Evolutionary conservation across 2,329 filamentous ascomycete species (phyloP).

Genomic region (Fusarium zealandicum): DNA sequence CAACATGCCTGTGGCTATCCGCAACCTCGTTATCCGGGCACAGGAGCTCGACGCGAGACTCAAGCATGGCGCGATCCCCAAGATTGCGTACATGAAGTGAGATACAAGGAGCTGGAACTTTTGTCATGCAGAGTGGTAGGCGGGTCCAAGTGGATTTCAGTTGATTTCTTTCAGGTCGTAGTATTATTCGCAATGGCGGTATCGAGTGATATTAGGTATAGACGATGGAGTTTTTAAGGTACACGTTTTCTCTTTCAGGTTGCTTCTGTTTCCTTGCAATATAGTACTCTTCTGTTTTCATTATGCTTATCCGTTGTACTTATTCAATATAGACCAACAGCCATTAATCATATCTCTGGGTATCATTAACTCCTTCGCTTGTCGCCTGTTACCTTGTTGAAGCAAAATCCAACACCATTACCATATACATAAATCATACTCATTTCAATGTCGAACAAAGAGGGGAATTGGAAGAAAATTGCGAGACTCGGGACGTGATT

Average conservation of each 20-base stretch:
- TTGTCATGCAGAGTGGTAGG: neutral
- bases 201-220: constrained; percentile 13
- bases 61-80: constrained; percentile 2
- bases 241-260: neutral
- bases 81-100: constrained; percentile 8
- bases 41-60: constrained; percentile 22
- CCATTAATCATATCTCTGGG: constrained; percentile 21
- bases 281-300: neutral
- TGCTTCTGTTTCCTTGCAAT: neutral
- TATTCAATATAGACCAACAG: constrained; percentile 21
- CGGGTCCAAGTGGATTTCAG: neutral
- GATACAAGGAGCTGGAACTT: neutral
- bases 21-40: constrained; percentile 25
- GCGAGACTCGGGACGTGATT: neutral
- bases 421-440: neutral
- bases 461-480: neutral
- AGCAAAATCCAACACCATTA: neutral
- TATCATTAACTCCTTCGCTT: constrained; percentile 31
- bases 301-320: neutral
- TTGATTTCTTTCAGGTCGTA: neutral
- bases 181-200: neutral
- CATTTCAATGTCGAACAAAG: neutral
- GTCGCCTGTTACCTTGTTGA: neutral
- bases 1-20: constrained; percentile 32
- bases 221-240: constrained; percentile 6